A percentile compares a stretch with the other conserved stretches of the same genome.
phyloP scores from a whole-genome alignment of 2,329 filamentous ascomycete species.

The Penicillium expansum region DNA sequence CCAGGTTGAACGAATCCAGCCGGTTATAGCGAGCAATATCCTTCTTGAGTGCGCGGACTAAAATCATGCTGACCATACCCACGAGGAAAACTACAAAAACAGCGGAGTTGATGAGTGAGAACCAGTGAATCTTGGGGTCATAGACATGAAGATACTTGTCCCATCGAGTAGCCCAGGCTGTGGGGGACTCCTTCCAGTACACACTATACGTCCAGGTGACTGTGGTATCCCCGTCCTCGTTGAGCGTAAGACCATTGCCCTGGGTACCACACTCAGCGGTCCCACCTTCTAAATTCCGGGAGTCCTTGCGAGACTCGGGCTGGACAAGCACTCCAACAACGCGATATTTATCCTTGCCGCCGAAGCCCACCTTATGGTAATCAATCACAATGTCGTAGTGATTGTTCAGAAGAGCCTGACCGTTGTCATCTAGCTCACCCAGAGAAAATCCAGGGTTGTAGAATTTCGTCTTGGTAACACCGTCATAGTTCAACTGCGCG shows the following conservation, averaged over 20 bases:
- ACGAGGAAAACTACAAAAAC: conserved; percentile 91
- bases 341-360: conserved; percentile 63
- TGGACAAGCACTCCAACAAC: conserved; percentile 91
- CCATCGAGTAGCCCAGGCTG: conserved; percentile 95
- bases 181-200: conserved; percentile 78
- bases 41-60: conserved; percentile 83
- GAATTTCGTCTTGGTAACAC: conserved; percentile 72
- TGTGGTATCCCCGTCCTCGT: conserved; percentile 59
- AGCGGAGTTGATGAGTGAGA: conserved; percentile 93
- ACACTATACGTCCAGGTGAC: conserved; percentile 92
- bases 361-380: conserved; percentile 72
- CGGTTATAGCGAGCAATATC: conserved; percentile 97
- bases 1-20: conserved; percentile 83
- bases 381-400: conserved; percentile 94
- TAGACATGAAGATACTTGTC: conserved; percentile 98
- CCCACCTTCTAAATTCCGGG: conserved; percentile 50
- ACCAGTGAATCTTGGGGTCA: conserved; percentile 98
- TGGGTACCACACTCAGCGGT: conserved; percentile 62
- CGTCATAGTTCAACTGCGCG: conserved; percentile 76
- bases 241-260: conserved; percentile 61
- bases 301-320: conserved; percentile 68
- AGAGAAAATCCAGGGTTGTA: conserved; percentile 90
- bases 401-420: conserved; percentile 71
- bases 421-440: conserved; percentile 57
- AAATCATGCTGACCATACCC: conserved; percentile 86